Conservation (phyloP, 805 yeast genomes). For the Lachancea dasiensis region DNA sequence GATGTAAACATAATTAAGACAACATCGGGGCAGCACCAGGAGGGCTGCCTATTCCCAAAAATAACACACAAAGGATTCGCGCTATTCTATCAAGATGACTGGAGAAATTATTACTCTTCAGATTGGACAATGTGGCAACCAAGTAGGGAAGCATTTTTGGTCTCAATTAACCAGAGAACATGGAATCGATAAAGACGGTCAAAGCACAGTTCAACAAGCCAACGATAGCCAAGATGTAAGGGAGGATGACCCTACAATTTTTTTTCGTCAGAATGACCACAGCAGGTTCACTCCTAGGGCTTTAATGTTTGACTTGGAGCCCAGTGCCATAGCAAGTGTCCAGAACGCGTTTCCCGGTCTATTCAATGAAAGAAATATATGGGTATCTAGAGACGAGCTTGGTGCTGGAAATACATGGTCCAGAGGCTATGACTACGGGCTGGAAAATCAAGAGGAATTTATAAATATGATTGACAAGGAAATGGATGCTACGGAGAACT, state of each 20-base stretch:
- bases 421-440: slow-evolving; percentile 76
- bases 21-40: no score
- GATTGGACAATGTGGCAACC: slow-evolving; percentile 91
- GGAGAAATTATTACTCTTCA: slow-evolving; percentile 69
- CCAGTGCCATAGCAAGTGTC: slow-evolving; percentile 72
- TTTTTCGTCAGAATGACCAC: slow-evolving; percentile 71
- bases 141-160: slow-evolving; percentile 92
- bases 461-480: slow-evolving; percentile 83
- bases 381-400: slow-evolving; percentile 70
- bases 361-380: slow-evolving; percentile 79
- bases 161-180: slow-evolving; percentile 81
- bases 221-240: slow-evolving; percentile 22
- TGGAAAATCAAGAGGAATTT: slow-evolving; percentile 61
- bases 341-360: slow-evolving; percentile 48
- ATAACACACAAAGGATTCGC: no score
- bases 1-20: no score
- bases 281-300: slow-evolving; percentile 86
- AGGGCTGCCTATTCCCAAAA: no score
- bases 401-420: slow-evolving; percentile 99
- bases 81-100: slow-evolving; percentile 30
- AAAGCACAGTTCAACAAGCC: slow-evolving; percentile 15
- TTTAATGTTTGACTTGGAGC: slow-evolving; percentile 80
- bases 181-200: slow-evolving; percentile 50
- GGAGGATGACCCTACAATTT: slow-evolving; percentile 75
- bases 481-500: slow-evolving; percentile 80